Evolutionary conservation across 805 yeast genomes (phyloP).

Genomic region (Schwanniomyces pseudopolymorphus): DNA sequence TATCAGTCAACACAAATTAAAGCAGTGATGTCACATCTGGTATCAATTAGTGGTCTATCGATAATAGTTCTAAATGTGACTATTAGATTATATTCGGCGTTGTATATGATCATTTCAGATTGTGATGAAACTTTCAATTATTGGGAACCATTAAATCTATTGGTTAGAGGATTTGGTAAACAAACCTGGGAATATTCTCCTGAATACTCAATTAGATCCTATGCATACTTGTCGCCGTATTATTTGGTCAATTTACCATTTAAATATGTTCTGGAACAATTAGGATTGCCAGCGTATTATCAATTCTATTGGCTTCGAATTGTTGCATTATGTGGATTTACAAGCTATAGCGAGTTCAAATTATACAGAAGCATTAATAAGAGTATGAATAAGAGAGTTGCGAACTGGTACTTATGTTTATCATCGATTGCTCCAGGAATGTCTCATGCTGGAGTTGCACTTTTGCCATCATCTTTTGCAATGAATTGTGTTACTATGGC

Average conservation of each 20-base stretch:
- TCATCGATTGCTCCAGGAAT: conserved; percentile 72
- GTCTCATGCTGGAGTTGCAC: conserved; percentile 85
- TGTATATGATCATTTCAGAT: conserved; percentile 74
- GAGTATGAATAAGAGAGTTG: conserved; percentile 36
- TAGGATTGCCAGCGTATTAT: conserved; percentile 20
- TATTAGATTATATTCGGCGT: conserved; percentile 38
- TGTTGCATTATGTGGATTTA: conserved; percentile 34
- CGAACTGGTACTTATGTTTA: conserved; percentile 63
- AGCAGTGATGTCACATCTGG: neutral
- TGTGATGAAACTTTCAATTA: conserved; percentile 92
- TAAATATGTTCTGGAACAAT: conserved; percentile 10
- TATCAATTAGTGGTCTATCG: neutral
- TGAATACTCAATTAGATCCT: conserved; percentile 80
- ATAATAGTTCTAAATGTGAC: conserved; percentile 3
- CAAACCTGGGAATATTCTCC: conserved; percentile 98
- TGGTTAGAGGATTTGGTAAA: conserved; percentile 81
- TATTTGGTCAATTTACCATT: conserved; percentile 26
- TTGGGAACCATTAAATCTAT: conserved; percentile 88
- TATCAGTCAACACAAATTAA: too few relatives aligned
- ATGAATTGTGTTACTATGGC: conserved; percentile 48
- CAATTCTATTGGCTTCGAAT: conserved; percentile 57
- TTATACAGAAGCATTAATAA: conserved; percentile 44
- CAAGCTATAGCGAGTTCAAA: conserved; percentile 51
- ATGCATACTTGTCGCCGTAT: conserved; percentile 67
- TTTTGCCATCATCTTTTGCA: conserved; percentile 80